A percentile compares a stretch with the other conserved stretches of the same genome.
phyloP scores from a whole-genome alignment of 192 early-diverging fungal genomes.

The Backusella sp. region DNA sequence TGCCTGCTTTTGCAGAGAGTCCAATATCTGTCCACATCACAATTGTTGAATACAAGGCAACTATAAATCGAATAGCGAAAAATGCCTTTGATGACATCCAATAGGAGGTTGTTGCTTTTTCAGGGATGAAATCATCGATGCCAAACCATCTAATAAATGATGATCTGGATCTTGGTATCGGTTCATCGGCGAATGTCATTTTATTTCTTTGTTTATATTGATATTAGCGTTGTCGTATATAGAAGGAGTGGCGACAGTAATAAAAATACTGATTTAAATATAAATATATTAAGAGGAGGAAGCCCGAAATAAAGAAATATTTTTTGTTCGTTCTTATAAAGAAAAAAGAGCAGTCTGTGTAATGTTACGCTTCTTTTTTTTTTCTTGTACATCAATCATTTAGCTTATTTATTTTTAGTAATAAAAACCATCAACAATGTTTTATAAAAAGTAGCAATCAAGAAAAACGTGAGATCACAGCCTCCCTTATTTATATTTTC shows the following conservation, averaged over 20 bases:
- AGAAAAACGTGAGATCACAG: background rate
- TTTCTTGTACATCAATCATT: background rate
- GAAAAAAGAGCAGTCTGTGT: background rate
- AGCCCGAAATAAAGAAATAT: background rate
- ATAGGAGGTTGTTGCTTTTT: constrained; percentile 32
- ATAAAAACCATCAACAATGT: background rate
- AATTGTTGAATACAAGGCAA: constrained; percentile 18
- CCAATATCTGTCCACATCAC: constrained; percentile 26
- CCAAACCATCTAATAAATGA: constrained; percentile 26
- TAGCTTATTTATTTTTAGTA: background rate
- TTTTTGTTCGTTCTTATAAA: background rate
- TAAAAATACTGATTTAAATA: background rate
- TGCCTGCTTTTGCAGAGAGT: background rate
- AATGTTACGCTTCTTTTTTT: background rate
- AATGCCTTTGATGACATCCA: constrained; percentile 24
- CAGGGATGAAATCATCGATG: constrained; percentile 34
- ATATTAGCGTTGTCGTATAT: background rate
- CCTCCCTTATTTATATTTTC: background rate
- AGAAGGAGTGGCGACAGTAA: background rate
- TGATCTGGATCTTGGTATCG: background rate
- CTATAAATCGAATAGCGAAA: constrained; percentile 14
- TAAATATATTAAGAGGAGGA: background rate
- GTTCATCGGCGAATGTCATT: background rate
- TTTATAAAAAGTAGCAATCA: background rate
- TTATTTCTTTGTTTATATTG: background rate